These are phyloP conservation scores for Mycena sp. DNA, from an alignment of 1,284 basidiomycete genomes.

Conservation along the genomic window DNA sequence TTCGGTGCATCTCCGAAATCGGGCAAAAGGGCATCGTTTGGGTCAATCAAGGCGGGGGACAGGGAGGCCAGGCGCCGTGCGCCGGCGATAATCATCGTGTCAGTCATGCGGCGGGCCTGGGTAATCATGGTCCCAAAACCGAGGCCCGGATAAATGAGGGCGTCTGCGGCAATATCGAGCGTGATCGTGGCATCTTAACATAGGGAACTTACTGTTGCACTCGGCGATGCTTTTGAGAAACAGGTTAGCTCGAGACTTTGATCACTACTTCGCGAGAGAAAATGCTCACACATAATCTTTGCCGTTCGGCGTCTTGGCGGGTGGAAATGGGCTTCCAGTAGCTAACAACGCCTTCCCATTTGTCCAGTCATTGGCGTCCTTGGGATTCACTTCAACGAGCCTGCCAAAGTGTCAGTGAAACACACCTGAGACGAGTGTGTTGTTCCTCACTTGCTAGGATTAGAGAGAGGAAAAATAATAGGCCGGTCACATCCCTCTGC, in stretches of 20 bases:
- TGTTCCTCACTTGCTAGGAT: constrained; percentile 64
- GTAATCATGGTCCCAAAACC: constrained; percentile 79
- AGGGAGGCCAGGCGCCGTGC: constrained; percentile 73
- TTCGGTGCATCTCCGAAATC: constrained; percentile 74
- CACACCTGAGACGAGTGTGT: background rate
- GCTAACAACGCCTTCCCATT: constrained; percentile 79
- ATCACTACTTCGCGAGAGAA: background rate
- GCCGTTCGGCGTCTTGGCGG: constrained; percentile 73
- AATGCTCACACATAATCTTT: constrained; percentile 70
- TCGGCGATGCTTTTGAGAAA: constrained; percentile 63
- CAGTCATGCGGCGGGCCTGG: constrained; percentile 69
- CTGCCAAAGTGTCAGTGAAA: constrained; percentile 30
- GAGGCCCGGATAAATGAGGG: constrained; percentile 83
- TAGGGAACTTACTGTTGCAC: constrained; percentile 66
- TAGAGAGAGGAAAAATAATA: constrained; percentile 85
- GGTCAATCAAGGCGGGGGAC: constrained; percentile 76
- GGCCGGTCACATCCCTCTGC: constrained; percentile 72
- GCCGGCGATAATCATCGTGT: constrained; percentile 82
- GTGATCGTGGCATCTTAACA: too few species aligned
- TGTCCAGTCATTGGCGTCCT: constrained; percentile 81
- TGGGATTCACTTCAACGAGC: constrained; percentile 80
- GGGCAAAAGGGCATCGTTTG: constrained; percentile 73
- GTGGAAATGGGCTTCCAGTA: constrained; percentile 85
- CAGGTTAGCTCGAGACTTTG: constrained; percentile 6
- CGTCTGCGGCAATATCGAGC: too few species aligned